Conservation (phyloP, 495 filamentous ascomycete genomes). For the Penicilliopsis zonata region DNA sequence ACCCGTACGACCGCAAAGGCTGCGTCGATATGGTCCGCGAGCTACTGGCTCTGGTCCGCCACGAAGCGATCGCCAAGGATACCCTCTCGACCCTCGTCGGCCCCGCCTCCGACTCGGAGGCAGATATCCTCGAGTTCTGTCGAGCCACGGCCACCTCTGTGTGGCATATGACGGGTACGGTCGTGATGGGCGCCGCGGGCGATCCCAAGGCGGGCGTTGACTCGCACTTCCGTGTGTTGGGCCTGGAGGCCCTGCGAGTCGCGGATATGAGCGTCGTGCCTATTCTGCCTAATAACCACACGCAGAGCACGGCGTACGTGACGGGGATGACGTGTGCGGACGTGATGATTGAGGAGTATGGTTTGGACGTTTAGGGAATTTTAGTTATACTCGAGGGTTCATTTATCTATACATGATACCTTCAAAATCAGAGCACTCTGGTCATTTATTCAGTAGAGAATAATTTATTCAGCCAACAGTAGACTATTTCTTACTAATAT, state of each 20-base stretch:
- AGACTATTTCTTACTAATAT: no score
- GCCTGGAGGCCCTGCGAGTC: conserved; percentile 44
- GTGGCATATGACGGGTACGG: conserved; percentile 51
- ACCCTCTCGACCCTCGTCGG: conserved; percentile 25
- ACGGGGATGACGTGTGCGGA: conserved; percentile 20
- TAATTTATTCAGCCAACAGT: no score
- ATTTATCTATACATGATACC: no score
- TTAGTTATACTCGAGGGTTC: no score
- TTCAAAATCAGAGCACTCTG: no score
- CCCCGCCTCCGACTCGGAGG: conserved; percentile 39
- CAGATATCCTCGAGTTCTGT: conserved; percentile 41
- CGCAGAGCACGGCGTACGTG: conserved; percentile 25
- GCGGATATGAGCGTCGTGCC: conserved; percentile 57
- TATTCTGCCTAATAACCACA: conserved; percentile 35
- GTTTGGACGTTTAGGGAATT: conserved; percentile 2
- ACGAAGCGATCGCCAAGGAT: conserved; percentile 34
- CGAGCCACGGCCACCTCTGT: conserved; percentile 14
- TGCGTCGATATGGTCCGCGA: conserved; percentile 41
- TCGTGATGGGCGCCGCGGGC: conserved; percentile 44
- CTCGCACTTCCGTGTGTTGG: conserved; percentile 38
- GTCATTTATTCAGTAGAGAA: no score
- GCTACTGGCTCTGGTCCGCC: conserved; percentile 26
- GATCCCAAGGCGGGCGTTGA: conserved; percentile 44
- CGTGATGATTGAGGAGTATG: conserved; percentile 14
- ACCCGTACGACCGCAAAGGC: conserved; percentile 44